These are phyloP conservation scores for Glebionis coronaria DNA, from an alignment of 129 eudicot species.

Conservation along the genomic window DNA sequence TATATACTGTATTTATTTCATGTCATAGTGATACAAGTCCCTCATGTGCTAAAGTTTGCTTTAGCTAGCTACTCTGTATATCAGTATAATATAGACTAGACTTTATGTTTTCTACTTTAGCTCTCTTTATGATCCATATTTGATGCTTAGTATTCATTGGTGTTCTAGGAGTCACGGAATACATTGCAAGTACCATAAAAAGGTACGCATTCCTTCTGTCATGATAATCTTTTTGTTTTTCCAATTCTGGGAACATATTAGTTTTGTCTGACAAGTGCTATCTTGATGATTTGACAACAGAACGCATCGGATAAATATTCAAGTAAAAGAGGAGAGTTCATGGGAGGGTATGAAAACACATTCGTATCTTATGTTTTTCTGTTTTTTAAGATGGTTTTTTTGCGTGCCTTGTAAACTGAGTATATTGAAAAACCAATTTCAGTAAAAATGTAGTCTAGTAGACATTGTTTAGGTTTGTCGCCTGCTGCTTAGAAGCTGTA, in stretches of 20 bases:
- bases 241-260: slow-evolving; percentile 10
- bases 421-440: neutral
- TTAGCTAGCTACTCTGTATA: neutral
- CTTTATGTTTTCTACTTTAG: neutral
- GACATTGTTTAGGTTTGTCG: neutral
- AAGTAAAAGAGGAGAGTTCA: slow-evolving; percentile 65
- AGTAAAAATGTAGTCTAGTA: neutral
- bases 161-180: slow-evolving; percentile 59
- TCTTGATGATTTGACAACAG: slow-evolving; percentile 34
- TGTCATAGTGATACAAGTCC: neutral
- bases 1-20: neutral
- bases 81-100: neutral
- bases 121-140: neutral
- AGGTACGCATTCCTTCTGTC: slow-evolving; percentile 31
- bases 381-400: slow-evolving; percentile 9
- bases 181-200: slow-evolving; percentile 71
- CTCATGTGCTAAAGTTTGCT: neutral
- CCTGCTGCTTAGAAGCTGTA: neutral
- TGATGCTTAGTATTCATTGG: neutral
- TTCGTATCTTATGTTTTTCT: slow-evolving; percentile 8
- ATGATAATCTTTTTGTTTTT: slow-evolving; percentile 1
- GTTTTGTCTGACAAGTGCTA: slow-evolving; percentile 5
- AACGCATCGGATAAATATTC: slow-evolving; percentile 63
- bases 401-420: neutral
- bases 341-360: slow-evolving; percentile 76